A percentile compares a stretch with the other conserved stretches of the same genome.
phyloP scores from a whole-genome alignment of 306 rosid species.

The Fragaria iinumae region DNA sequence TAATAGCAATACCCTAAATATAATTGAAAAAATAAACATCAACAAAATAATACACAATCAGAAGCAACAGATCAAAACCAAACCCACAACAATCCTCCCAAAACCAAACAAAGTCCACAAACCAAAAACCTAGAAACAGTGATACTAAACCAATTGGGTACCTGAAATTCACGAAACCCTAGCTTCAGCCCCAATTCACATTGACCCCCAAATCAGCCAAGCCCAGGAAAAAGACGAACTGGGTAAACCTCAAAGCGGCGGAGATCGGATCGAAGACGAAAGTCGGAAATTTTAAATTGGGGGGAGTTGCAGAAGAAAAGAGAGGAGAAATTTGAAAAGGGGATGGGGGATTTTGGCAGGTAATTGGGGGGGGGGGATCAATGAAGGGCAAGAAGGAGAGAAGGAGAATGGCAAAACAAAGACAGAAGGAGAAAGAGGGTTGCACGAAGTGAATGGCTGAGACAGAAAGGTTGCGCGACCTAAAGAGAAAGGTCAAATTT shows the following conservation, averaged over 20 bases:
- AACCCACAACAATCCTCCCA: background rate
- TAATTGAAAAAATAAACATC: too few relatives aligned
- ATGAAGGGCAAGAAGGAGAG: conserved; percentile 47
- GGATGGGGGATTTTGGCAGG: conserved; percentile 65
- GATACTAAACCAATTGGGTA: background rate
- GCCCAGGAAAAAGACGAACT: conserved; percentile 17
- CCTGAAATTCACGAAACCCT: conserved; percentile 32
- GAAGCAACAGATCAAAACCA: background rate
- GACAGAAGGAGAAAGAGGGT: too few relatives aligned
- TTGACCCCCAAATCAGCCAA: background rate
- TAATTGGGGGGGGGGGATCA: conserved; percentile 45
- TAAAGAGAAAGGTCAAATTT: too few relatives aligned
- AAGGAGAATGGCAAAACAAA: conserved; percentile 17
- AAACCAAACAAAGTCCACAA: background rate
- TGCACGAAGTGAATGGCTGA: too few relatives aligned
- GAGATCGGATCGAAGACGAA: conserved; percentile 30
- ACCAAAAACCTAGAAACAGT: background rate
- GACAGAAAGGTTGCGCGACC: too few relatives aligned
- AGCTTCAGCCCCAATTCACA: conserved; percentile 18
- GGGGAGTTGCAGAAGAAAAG: background rate
- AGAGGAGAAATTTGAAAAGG: conserved; percentile 44
- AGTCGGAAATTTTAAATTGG: conserved; percentile 21
- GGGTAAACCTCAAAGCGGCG: conserved; percentile 16
- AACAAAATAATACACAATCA: background rate
- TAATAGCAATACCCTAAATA: too few relatives aligned